phyloP scores from a whole-genome alignment of 352 stramenopile genomes.

The Globisporangium cylindrosporum region DNA sequence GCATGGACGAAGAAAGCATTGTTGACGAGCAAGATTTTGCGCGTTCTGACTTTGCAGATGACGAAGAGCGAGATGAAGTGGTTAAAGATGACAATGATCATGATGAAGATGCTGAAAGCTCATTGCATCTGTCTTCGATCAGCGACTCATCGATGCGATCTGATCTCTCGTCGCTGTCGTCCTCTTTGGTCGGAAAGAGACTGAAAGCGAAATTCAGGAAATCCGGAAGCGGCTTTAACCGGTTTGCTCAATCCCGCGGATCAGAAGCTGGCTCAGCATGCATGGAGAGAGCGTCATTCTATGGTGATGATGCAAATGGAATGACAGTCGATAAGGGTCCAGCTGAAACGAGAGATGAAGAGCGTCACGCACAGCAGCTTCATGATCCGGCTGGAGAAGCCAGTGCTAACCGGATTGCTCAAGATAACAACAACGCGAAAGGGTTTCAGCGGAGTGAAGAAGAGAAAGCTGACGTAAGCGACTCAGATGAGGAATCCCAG shows the following conservation, averaged over 20 bases:
- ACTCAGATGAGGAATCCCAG: neutral
- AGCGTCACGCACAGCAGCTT: neutral
- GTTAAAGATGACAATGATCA: constrained; percentile 13
- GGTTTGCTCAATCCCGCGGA: neutral
- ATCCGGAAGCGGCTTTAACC: neutral
- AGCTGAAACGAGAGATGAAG: neutral
- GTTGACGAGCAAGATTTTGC: neutral
- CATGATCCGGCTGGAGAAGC: neutral
- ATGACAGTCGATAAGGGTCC: neutral
- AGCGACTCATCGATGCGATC: constrained; percentile 40
- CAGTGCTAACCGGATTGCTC: neutral
- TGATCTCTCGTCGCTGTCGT: constrained; percentile 65
- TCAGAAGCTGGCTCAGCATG: neutral
- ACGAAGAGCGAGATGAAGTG: neutral
- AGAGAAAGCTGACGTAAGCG: constrained; percentile 10
- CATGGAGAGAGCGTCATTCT: neutral
- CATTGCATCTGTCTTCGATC: constrained; percentile 61
- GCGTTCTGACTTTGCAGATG: neutral
- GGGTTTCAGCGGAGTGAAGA: constrained; percentile 11
- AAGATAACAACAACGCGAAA: neutral
- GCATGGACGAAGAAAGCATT: neutral
- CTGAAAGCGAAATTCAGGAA: constrained; percentile 7
- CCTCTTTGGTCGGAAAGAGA: constrained; percentile 36
- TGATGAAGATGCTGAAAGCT: constrained; percentile 38
- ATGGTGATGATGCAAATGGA: neutral